Percentiles rank a stretch among this genome's conserved stretches.
phyloP scores from a whole-genome alignment of 495 filamentous ascomycete species.

The Annulohypoxylon moriforme region DNA sequence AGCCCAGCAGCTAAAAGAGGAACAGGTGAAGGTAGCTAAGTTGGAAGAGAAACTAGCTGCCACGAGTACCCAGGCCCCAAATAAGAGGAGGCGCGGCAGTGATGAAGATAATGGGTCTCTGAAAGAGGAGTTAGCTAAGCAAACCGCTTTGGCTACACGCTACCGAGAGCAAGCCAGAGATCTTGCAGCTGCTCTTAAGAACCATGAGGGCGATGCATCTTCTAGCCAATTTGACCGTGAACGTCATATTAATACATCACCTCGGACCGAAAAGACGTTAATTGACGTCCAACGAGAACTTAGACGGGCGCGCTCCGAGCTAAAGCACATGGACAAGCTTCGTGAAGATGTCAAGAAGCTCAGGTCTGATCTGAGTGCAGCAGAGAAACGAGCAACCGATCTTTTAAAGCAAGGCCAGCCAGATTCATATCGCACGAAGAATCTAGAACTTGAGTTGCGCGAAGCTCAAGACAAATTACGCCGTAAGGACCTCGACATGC shows the following conservation, averaged over 20 bases:
- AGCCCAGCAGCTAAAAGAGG: conserved; percentile 75
- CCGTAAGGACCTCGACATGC: conserved; percentile 63
- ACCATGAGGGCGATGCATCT: conserved; percentile 52
- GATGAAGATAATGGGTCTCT: conserved; percentile 62
- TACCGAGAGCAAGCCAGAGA: conserved; percentile 75
- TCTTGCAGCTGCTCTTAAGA: conserved; percentile 65
- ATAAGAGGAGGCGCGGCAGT: conserved; percentile 50
- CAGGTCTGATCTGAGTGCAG: conserved; percentile 57
- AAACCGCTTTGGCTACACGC: conserved; percentile 73
- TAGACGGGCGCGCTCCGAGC: conserved; percentile 60
- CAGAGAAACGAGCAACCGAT: conserved; percentile 58
- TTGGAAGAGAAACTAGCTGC: conserved; percentile 72
- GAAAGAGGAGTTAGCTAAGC: conserved; percentile 70
- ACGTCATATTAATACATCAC: conserved; percentile 49
- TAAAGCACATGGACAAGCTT: conserved; percentile 60
- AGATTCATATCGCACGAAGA: conserved; percentile 53
- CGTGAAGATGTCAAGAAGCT: conserved; percentile 61
- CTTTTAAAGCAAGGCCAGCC: neutral
- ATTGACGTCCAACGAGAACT: conserved; percentile 59
- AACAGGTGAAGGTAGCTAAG: conserved; percentile 65
- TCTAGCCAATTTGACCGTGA: conserved; percentile 41
- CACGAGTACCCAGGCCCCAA: conserved; percentile 65
- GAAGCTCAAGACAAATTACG: conserved; percentile 54
- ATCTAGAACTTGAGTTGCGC: conserved; percentile 56
- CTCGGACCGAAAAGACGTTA: conserved; percentile 59